These are phyloP conservation scores for Zoysia matrella DNA, from an alignment of 202 grass and related monocot genomes.

Conservation along the genomic window DNA sequence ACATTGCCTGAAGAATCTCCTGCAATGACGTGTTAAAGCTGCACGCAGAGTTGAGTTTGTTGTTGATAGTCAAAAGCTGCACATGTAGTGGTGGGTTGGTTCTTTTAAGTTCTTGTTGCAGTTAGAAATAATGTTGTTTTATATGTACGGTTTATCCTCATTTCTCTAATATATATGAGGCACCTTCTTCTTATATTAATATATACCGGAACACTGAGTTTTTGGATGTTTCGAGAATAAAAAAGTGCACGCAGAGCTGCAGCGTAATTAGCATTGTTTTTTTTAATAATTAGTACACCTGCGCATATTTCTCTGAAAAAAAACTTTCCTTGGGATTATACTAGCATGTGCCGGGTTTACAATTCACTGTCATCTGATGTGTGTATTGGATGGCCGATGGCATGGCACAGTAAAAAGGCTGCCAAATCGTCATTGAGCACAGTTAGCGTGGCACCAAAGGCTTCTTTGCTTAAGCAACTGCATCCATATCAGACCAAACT, in stretches of 20 bases:
- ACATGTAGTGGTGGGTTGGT: no score
- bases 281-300: constrained; percentile 43
- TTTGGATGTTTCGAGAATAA: no score
- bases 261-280: not conserved
- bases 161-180: no score
- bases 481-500: not conserved
- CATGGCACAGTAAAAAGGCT: constrained; percentile 31
- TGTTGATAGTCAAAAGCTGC: no score
- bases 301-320: constrained; percentile 32
- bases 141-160: no score
- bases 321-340: constrained; percentile 49
- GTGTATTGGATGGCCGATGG: constrained; percentile 14
- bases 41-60: not conserved
- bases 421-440: constrained; percentile 40
- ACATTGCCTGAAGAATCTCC: constrained; percentile 33
- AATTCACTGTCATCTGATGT: constrained; percentile 39
- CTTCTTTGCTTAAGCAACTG: constrained; percentile 4
- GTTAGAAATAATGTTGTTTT: no score
- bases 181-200: no score
- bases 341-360: constrained; percentile 34
- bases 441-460: constrained; percentile 53
- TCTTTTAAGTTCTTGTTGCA: no score
- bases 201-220: no score
- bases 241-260: not conserved
- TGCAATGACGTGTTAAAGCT: constrained; percentile 35